These are phyloP conservation scores for Apiospora koreana DNA, from an alignment of 2,329 filamentous ascomycete genomes.

Conservation along the genomic window DNA sequence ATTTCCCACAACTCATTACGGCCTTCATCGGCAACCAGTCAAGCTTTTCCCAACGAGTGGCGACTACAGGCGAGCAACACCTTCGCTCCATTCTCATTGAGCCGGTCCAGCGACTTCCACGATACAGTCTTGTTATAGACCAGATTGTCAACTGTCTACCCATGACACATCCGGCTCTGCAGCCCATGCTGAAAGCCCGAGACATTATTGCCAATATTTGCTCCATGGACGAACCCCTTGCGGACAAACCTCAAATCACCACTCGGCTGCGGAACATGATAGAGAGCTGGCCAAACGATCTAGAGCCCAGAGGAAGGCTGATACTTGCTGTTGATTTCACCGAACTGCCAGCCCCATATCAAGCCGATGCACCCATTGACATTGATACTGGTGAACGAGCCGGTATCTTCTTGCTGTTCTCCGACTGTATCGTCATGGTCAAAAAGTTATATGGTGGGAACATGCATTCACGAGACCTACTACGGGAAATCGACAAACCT, in stretches of 20 bases:
- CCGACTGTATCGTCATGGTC: conserved; percentile 77
- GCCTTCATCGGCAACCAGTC: conserved; percentile 78
- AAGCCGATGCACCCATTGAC: conserved; percentile 40
- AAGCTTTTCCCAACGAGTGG: conserved; percentile 77
- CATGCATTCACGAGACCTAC: conserved; percentile 72
- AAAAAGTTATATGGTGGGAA: conserved; percentile 66
- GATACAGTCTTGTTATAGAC: conserved; percentile 95
- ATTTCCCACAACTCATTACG: conserved; percentile 81
- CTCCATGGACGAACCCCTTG: conserved; percentile 75
- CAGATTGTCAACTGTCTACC: conserved; percentile 88
- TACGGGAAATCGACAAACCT: conserved; percentile 84
- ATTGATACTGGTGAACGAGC: conserved; percentile 48
- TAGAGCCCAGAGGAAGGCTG: conserved; percentile 75
- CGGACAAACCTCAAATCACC: conserved; percentile 72
- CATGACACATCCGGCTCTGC: conserved; percentile 80
- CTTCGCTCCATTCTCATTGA: conserved; percentile 93
- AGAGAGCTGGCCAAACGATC: conserved; percentile 72
- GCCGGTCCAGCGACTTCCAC: conserved; percentile 88
- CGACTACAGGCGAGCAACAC: conserved; percentile 84
- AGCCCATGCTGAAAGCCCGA: conserved; percentile 80
- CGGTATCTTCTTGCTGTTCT: conserved; percentile 81
- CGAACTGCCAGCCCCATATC: conserved; percentile 75
- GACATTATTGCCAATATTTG: conserved; percentile 97
- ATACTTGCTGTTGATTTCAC: conserved; percentile 79
- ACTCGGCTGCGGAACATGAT: conserved; percentile 76